phyloP scores from a whole-genome alignment of 768 basidiomycete species.

The Lactarius sp. region DNA sequence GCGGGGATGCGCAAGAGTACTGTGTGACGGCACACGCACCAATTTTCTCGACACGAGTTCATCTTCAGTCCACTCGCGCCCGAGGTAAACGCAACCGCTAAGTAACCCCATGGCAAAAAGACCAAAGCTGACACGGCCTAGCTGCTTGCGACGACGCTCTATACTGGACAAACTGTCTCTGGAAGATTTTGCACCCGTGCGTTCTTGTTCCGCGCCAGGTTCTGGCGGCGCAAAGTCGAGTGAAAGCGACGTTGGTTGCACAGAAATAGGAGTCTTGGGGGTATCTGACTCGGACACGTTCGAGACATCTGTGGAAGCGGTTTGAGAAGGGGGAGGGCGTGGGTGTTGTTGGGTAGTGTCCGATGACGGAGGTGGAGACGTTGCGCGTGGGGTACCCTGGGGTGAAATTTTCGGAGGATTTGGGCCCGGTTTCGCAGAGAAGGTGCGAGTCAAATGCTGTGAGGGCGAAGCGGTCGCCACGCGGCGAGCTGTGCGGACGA shows the following conservation, averaged over 20 bases:
- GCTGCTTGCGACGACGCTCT: constrained; percentile 60
- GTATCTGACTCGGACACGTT: background rate
- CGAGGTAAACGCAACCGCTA: constrained; percentile 58
- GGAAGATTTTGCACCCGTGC: constrained; percentile 74
- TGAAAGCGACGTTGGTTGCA: constrained; percentile 26
- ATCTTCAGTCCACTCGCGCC: constrained; percentile 71
- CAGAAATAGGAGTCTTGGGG: constrained; percentile 35
- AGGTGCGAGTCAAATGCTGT: background rate
- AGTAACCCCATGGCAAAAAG: constrained; percentile 53
- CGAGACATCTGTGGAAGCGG: background rate
- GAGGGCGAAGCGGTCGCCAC: background rate
- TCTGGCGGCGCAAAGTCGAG: constrained; percentile 58
- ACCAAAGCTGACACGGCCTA: constrained; percentile 51
- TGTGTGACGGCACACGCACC: constrained; percentile 38
- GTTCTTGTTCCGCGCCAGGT: constrained; percentile 38
- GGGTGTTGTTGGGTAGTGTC: background rate
- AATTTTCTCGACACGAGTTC: constrained; percentile 61
- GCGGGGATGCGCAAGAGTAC: background rate
- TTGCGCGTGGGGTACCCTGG: background rate
- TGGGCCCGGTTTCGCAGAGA: background rate
- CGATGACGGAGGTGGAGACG: background rate
- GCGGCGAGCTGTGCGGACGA: constrained; percentile 10
- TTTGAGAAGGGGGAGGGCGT: constrained; percentile 3
- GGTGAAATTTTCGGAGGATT: constrained; percentile 9
- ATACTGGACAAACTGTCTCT: constrained; percentile 74